phyloP scores from a whole-genome alignment of 1,284 basidiomycete genomes.

The Fomitopsis palustris region DNA sequence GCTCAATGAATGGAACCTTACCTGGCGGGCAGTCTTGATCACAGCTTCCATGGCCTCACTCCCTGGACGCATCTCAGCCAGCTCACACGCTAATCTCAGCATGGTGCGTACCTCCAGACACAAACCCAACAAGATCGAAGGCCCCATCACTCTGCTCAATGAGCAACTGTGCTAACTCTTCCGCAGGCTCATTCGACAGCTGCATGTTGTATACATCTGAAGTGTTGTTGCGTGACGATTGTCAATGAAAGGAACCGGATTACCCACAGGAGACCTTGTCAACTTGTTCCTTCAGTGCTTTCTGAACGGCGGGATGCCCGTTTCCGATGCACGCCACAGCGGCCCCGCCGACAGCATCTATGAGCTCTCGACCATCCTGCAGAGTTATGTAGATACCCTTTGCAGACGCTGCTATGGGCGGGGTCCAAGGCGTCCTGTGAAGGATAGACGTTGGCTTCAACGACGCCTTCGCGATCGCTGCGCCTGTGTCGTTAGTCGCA shows the following conservation, averaged over 20 bases:
- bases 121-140: constrained; percentile 65
- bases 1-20: constrained; percentile 20
- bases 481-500: not conserved
- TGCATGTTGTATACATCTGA: constrained; percentile 83
- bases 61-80: constrained; percentile 38
- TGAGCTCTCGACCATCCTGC: constrained; percentile 59
- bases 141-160: constrained; percentile 65
- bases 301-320: constrained; percentile 63
- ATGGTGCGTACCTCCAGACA: constrained; percentile 59
- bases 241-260: not conserved
- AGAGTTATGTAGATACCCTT: constrained; percentile 70
- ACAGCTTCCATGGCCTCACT: constrained; percentile 84
- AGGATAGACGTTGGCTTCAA: constrained; percentile 28
- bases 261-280: constrained; percentile 67
- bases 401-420: constrained; percentile 60
- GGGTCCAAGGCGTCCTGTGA: constrained; percentile 58
- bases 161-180: constrained; percentile 65
- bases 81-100: not conserved
- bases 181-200: constrained; percentile 72
- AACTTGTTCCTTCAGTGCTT: constrained; percentile 75
- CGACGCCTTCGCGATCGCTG: constrained; percentile 6
- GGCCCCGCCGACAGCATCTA: constrained; percentile 82
- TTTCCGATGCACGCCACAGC: constrained; percentile 80
- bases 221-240: not conserved
- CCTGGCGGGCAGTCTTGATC: constrained; percentile 77